Evolutionary conservation across 140 eudicot species (phyloP).

Genomic region (Flaveria floridana): DNA sequence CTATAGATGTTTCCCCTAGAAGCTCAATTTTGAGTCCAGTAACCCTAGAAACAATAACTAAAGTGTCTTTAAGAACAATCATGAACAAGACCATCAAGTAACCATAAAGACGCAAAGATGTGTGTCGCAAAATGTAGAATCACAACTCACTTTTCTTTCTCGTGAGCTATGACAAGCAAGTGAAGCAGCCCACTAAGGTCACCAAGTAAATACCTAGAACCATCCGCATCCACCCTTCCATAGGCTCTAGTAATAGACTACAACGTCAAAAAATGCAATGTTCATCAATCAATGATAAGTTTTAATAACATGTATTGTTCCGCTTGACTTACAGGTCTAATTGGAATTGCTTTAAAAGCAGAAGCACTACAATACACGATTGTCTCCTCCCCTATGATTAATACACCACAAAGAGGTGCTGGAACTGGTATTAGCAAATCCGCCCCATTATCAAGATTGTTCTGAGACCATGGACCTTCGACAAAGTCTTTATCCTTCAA

Average conservation of each 20-base stretch:
- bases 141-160: constrained; percentile 75
- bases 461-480: constrained; percentile 97
- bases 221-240: constrained; percentile 96
- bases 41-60: constrained; percentile 50
- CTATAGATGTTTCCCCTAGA: constrained; percentile 90
- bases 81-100: constrained; percentile 12
- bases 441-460: constrained; percentile 97
- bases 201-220: constrained; percentile 86
- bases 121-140: neutral
- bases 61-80: neutral
- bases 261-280: constrained; percentile 16
- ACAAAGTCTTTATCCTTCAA: constrained; percentile 87
- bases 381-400: constrained; percentile 90
- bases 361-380: constrained; percentile 93
- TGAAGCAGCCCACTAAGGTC: constrained; percentile 95
- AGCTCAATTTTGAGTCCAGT: constrained; percentile 97
- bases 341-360: constrained; percentile 95
- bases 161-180: constrained; percentile 91
- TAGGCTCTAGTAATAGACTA: constrained; percentile 92
- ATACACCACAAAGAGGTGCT: constrained; percentile 90
- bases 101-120: constrained; percentile 3
- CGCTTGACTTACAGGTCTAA: constrained; percentile 72
- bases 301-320: neutral
- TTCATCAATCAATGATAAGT: constrained; percentile 13
- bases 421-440: constrained; percentile 94